phyloP scores from a whole-genome alignment of 2,329 filamentous ascomycete species.

The Cryphonectria parasitica region DNA sequence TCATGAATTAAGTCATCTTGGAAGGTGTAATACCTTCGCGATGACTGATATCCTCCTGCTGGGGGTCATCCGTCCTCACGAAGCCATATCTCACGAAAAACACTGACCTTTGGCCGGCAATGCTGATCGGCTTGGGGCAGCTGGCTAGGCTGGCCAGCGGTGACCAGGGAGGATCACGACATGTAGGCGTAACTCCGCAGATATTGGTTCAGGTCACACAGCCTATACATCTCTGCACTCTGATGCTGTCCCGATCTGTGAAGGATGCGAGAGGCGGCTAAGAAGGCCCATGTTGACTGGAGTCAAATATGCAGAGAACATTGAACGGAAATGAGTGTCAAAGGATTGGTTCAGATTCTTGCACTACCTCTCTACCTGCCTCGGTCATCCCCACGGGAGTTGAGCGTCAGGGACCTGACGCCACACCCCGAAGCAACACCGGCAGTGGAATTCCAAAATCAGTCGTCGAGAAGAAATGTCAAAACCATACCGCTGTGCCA shows the following conservation, averaged over 20 bases:
- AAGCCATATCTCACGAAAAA: no score
- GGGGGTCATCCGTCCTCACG: no score
- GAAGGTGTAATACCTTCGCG: no score
- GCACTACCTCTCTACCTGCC: conserved; percentile 1
- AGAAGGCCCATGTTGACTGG: no score
- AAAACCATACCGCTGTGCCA: not conserved
- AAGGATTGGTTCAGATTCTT: conserved; percentile 1
- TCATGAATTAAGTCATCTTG: no score
- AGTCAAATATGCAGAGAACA: not conserved
- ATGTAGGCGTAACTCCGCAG: no score
- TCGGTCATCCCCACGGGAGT: not conserved
- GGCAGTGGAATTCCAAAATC: not conserved
- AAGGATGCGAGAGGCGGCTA: not conserved
- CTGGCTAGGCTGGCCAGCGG: no score
- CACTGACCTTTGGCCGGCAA: no score
- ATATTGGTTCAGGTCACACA: not conserved
- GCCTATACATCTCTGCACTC: not conserved
- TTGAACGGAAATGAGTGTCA: not conserved
- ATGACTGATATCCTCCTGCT: no score
- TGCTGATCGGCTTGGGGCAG: no score
- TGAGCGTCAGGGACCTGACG: not conserved
- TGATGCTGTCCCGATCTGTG: not conserved
- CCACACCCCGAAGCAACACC: not conserved
- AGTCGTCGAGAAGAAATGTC: conserved; percentile 8
- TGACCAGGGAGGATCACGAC: no score